Percentiles rank a stretch among this genome's conserved stretches.
phyloP scores from a whole-genome alignment of 2,329 filamentous ascomycete species.

The Talaromyces piceae region DNA sequence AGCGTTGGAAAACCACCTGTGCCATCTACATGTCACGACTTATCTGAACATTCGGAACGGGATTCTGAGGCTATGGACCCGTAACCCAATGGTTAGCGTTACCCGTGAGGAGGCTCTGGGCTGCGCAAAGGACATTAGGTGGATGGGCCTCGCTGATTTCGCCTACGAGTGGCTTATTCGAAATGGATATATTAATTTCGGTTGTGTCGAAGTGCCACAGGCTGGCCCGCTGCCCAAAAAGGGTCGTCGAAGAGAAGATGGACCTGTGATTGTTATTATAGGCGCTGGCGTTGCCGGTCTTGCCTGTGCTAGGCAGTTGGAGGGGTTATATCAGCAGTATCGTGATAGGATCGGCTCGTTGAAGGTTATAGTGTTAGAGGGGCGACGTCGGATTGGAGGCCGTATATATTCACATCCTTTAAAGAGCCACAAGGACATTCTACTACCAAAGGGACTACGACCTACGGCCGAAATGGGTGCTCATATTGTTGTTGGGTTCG shows the following conservation, averaged over 20 bases:
- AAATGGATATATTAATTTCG: slow-evolving; percentile 93
- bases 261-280: slow-evolving; percentile 74
- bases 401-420: slow-evolving; percentile 81
- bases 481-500: slow-evolving; percentile 96
- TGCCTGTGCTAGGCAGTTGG: slow-evolving; percentile 83
- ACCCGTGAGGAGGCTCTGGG: slow-evolving; percentile 80
- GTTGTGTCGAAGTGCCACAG: slow-evolving; percentile 68
- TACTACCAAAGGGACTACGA: slow-evolving; percentile 47
- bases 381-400: slow-evolving; percentile 77
- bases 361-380: slow-evolving; percentile 77
- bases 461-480: slow-evolving; percentile 94
- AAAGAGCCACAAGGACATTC: slow-evolving; percentile 50
- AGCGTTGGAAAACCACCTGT: slow-evolving; percentile 73
- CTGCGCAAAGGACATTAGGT: slow-evolving; percentile 77
- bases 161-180: slow-evolving; percentile 90
- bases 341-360: slow-evolving; percentile 58
- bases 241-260: slow-evolving; percentile 40
- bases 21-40: slow-evolving; percentile 80
- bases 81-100: slow-evolving; percentile 75
- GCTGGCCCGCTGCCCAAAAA: slow-evolving; percentile 29
- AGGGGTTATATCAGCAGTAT: slow-evolving; percentile 77
- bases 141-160: slow-evolving; percentile 80
- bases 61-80: slow-evolving; percentile 81
- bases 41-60: slow-evolving; percentile 96
- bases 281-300: slow-evolving; percentile 93